Evolutionary conservation across 2,329 filamentous ascomycete genomes (phyloP), one percentile per base, ranked within the genome.

Genomic region (Exserohilum rostratum): DNA sequence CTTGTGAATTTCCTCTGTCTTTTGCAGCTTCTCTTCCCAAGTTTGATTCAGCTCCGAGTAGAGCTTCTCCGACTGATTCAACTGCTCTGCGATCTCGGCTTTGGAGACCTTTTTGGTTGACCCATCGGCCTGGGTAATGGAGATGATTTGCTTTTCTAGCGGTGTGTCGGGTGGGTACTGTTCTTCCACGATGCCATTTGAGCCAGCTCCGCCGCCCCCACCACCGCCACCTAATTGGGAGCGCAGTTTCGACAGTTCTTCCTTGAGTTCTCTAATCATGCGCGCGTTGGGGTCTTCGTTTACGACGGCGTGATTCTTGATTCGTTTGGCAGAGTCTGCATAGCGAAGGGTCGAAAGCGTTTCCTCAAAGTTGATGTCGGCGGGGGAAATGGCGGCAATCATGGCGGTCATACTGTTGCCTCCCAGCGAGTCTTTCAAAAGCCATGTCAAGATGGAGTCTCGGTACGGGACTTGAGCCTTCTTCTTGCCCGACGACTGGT

Each of bases 391-490:
- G 47, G 93, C 93, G 46, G 95, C 96, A 82, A 99, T 99, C 96
- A 99, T 99, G 55, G 95, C 95, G 20, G 95, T 99, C 90, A 98
- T 93, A 75, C 93, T 98, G 82, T 99, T 99, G 70, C 95, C 95
- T 72, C 95, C 95, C 5, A 99, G 79, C 3, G 93, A 98, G 75
- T 99, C 96, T 73, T 99, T 99, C 62, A 99, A 78, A 39, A 99
- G 80, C 95, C 95, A 99, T 1, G 95, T 99, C 63, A 99, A 79
- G 45, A 99, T 87, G 71, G 91, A 96, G 80, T 99, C 96, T 84
- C 95, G 90, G 74, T 99, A 99, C 0, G 95, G 96, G 0, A 99
- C 95, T 76, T 96, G 87, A 11, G 82, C 83, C 51, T 85, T 86
- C 78, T 92, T 93, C 74, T 91, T 93, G 15, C 89, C 89, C 0